Evolutionary conservation across 768 basidiomycete species (phyloP), one percentile per base, ranked within the genome.

Genomic region (Sistotremastrum niveocremeum): DNA sequence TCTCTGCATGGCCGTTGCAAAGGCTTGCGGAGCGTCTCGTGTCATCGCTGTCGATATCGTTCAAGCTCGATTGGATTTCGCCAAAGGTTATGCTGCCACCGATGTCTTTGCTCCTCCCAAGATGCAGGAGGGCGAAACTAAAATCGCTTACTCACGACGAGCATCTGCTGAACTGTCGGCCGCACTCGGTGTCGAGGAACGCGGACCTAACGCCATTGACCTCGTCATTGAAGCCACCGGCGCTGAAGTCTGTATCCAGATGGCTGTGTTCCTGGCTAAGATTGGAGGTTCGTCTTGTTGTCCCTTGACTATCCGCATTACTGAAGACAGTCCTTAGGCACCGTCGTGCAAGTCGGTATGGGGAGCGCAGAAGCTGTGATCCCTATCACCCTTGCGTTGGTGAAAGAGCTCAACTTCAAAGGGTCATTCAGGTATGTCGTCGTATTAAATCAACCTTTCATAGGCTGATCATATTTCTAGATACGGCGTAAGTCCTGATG

Each of bases 1-100:
- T 31, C 74, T 95, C 20, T 86, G 84, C 58, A 88, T 93, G 84
- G 91, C 88, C 5, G 88, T 90, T n/a, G 93, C 94, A 5, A 91
- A 84, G 60, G 91, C 93, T 3, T 69, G 94, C 41, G 91, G 90
- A 34, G 94, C 90, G 2, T 70, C 73, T 37, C 79, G 84, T 41
- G 72, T 94, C 51, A 74, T 98, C 49, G 91, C 81, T 3, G 74
- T 94, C 50, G 91, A 91, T 57, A 82, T 88, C 51, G 71, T 79
- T 45, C 66, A 75, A 33, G 62, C 70, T 31, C 81, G 93, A 35
- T 77, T 98, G 41, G 74, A 85, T 42, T 95, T 98, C 57, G 90
- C 93, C 11, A 83, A 82, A 61, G 55, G 57, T 31, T 93, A 93
- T 60, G 86, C 81, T 4, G 90, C 89, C 6, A 84, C 88, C 4